These are phyloP conservation scores for Phytophthora pistaciae DNA, from an alignment of 352 stramenopile genomes.

Conservation along the genomic window DNA sequence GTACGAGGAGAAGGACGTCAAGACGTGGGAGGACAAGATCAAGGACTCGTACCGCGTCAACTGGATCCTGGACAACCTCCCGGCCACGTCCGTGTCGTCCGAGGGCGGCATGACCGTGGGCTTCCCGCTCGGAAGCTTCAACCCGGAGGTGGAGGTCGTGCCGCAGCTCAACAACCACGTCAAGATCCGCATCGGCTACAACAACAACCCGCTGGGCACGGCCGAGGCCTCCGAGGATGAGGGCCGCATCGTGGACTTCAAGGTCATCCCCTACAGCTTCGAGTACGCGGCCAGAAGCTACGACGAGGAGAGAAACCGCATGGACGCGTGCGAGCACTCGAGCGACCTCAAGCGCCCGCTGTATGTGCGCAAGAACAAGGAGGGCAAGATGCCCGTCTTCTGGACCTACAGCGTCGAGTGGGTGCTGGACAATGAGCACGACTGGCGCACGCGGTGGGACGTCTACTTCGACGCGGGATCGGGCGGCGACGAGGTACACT, in stretches of 20 bases:
- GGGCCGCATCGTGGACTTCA: slow-evolving; percentile 99
- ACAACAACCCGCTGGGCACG: slow-evolving; percentile 84
- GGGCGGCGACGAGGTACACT: slow-evolving; percentile 97
- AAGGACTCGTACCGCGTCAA: slow-evolving; percentile 98
- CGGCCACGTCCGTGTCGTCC: slow-evolving; percentile 79
- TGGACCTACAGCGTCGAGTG: slow-evolving; percentile 99
- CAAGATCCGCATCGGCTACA: slow-evolving; percentile 99
- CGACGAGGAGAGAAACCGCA: slow-evolving; percentile 69
- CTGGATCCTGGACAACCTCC: slow-evolving; percentile 99
- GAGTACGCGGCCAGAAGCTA: slow-evolving; percentile 90
- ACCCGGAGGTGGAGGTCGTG: slow-evolving; percentile 92
- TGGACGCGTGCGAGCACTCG: slow-evolving; percentile 81
- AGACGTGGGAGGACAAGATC: slow-evolving; percentile 95
- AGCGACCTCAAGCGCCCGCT: slow-evolving; percentile 71
- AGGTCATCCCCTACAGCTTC: slow-evolving; percentile 97
- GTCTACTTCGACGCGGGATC: slow-evolving; percentile 96
- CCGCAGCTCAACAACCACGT: slow-evolving; percentile 99
- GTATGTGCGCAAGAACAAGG: slow-evolving; percentile 88
- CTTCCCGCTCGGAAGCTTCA: slow-evolving; percentile 92
- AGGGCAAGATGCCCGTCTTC: slow-evolving; percentile 86
- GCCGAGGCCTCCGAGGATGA: slow-evolving; percentile 68
- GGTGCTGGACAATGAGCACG: slow-evolving; percentile 93
- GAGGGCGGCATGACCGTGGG: slow-evolving; percentile 81
- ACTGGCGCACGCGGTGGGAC: slow-evolving; percentile 99
- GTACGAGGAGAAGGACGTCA: slow-evolving; percentile 94